These are phyloP conservation scores for Rhizopus sp. DNA, from an alignment of 371 early-diverging fungal species.

Conservation along the genomic window DNA sequence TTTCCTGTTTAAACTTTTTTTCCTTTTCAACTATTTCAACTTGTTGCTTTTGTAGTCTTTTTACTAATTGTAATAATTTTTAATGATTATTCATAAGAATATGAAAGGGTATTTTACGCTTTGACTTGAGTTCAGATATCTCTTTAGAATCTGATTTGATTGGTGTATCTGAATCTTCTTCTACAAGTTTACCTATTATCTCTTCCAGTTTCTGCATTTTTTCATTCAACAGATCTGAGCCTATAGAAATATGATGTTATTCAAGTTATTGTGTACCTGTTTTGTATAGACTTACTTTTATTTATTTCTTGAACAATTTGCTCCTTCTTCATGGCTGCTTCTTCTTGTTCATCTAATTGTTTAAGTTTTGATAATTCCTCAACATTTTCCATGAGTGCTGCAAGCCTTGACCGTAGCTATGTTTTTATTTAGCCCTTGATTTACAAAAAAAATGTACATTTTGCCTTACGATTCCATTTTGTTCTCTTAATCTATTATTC, in stretches of 20 bases:
- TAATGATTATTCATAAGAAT: not conserved
- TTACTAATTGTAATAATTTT: not conserved
- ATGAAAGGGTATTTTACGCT: not conserved
- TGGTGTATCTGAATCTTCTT: slow-evolving; percentile 1
- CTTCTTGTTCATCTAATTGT: not conserved
- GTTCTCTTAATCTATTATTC: not conserved
- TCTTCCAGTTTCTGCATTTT: not conserved
- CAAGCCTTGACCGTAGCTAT: not conserved
- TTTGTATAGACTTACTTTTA: not conserved
- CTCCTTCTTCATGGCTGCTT: not conserved
- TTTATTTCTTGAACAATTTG: slow-evolving; percentile 1
- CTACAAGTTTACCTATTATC: not conserved
- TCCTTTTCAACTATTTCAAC: slow-evolving; percentile 1
- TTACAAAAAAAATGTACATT: not conserved
- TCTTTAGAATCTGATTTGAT: slow-evolving; percentile 1
- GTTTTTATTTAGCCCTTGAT: not conserved
- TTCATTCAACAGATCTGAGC: not conserved
- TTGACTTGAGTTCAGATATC: not conserved
- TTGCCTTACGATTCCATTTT: not conserved
- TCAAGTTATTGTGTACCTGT: not conserved
- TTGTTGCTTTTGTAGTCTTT: not conserved
- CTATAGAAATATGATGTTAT: not conserved
- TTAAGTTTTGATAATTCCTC: not conserved
- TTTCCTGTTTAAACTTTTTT: slow-evolving; percentile 1
- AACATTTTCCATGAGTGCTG: slow-evolving; percentile 4